Percentiles rank a stretch among this genome's conserved stretches.
phyloP scores from a whole-genome alignment of 2,329 filamentous ascomycete species.

The Lachnellula willkommii region DNA sequence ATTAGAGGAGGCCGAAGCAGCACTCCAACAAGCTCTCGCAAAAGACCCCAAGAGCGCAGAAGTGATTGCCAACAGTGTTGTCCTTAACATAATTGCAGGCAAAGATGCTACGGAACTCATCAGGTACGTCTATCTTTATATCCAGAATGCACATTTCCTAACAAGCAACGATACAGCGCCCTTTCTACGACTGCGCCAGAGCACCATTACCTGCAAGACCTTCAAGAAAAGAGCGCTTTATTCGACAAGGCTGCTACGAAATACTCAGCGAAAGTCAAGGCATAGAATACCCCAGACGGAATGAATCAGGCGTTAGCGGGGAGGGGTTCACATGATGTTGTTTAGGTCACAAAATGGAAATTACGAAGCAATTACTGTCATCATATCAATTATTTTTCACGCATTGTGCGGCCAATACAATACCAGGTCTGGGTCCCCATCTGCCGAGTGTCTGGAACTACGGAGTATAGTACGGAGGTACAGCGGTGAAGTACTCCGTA shows the following conservation, averaged over 20 bases:
- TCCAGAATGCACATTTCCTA: not conserved
- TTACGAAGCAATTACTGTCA: slow-evolving; percentile 11
- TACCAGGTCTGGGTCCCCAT: not conserved
- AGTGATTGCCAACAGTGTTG: slow-evolving; percentile 76
- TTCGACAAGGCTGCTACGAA: slow-evolving; percentile 85
- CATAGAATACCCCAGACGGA: slow-evolving; percentile 21
- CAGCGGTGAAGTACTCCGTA: not conserved
- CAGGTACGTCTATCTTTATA: slow-evolving; percentile 43
- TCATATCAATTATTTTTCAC: not conserved
- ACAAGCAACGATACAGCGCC: slow-evolving; percentile 35
- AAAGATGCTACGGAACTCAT: slow-evolving; percentile 61
- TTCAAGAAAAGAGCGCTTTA: slow-evolving; percentile 77
- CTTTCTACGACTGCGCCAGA: slow-evolving; percentile 56
- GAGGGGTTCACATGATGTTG: slow-evolving; percentile 10
- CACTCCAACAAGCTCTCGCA: slow-evolving; percentile 72
- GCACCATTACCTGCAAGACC: slow-evolving; percentile 67
- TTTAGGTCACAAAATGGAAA: slow-evolving; percentile 17
- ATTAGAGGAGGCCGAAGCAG: slow-evolving; percentile 81
- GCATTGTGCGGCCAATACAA: not conserved
- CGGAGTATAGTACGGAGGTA: too few species aligned
- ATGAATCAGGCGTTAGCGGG: slow-evolving; percentile 20
- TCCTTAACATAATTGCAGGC: slow-evolving; percentile 71
- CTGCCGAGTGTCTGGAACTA: slow-evolving; percentile 2
- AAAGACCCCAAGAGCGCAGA: slow-evolving; percentile 67
- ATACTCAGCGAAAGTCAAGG: slow-evolving; percentile 71